Conservation (phyloP, 768 basidiomycete genomes). For the Cyclocybe cylindracea region DNA sequence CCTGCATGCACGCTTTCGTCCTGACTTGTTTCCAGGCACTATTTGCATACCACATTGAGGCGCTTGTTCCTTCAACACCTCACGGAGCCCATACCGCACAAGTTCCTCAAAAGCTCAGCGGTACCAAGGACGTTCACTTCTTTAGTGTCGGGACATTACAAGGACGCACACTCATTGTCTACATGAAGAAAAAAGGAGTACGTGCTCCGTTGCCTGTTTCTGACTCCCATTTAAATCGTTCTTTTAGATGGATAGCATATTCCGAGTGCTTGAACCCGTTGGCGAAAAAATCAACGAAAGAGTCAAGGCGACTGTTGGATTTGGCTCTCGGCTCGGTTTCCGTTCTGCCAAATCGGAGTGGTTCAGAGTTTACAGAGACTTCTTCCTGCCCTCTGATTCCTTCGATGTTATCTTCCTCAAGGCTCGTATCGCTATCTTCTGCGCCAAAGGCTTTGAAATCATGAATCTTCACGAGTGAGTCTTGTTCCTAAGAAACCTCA, state of each 20-base stretch:
- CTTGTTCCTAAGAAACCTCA: neutral
- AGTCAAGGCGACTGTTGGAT: slow-evolving; percentile 65
- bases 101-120: slow-evolving; percentile 88
- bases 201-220: slow-evolving; percentile 5
- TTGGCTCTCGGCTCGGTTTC: slow-evolving; percentile 75
- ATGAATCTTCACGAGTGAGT: slow-evolving; percentile 93
- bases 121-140: slow-evolving; percentile 91
- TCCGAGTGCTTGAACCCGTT: slow-evolving; percentile 98
- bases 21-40: slow-evolving; percentile 53
- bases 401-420: slow-evolving; percentile 92
- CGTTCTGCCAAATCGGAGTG: slow-evolving; percentile 85
- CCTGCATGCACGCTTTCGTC: neutral
- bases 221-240: neutral
- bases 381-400: slow-evolving; percentile 90
- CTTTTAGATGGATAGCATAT: slow-evolving; percentile 78
- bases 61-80: slow-evolving; percentile 86
- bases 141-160: slow-evolving; percentile 91
- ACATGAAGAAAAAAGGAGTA: slow-evolving; percentile 93
- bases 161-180: slow-evolving; percentile 87
- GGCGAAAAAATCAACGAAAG: slow-evolving; percentile 83
- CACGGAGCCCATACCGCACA: slow-evolving; percentile 67
- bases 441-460: slow-evolving; percentile 94
- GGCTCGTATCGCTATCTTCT: slow-evolving; percentile 90
- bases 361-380: slow-evolving; percentile 94
- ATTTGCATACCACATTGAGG: slow-evolving; percentile 95